These are phyloP conservation scores for Lachnellula hyalina DNA, from an alignment of 2,329 filamentous ascomycete genomes.

Conservation along the genomic window DNA sequence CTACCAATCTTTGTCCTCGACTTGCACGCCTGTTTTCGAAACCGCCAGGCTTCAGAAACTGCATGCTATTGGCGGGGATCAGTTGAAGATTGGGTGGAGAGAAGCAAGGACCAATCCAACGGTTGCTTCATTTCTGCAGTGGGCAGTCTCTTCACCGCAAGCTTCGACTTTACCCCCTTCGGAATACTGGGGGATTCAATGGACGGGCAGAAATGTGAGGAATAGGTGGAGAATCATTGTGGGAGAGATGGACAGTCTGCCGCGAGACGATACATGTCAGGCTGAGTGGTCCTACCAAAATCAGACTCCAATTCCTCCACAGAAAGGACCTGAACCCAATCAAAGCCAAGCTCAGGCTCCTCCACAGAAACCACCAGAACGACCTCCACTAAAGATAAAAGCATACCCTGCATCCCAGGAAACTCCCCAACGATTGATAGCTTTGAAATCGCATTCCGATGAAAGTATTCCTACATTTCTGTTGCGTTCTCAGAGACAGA, in stretches of 20 bases:
- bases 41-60: constrained; percentile 12
- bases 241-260: constrained; percentile 9
- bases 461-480: constrained; percentile 4
- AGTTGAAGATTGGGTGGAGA: constrained; percentile 2
- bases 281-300: too few species aligned
- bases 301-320: background rate
- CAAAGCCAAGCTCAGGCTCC: background rate
- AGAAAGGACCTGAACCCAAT: background rate
- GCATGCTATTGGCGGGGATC: constrained; percentile 3
- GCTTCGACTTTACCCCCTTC: background rate
- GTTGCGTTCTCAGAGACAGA: background rate
- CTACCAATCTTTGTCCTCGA: constrained; percentile 21
- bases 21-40: constrained; percentile 15
- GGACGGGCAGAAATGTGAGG: constrained; percentile 18
- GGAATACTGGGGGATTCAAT: constrained; percentile 17
- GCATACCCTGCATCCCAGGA: background rate
- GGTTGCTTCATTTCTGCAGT: constrained; percentile 11
- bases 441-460: constrained; percentile 10
- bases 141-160: constrained; percentile 10
- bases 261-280: background rate
- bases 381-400: background rate
- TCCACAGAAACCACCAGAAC: constrained; percentile 5
- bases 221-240: constrained; percentile 21
- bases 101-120: background rate
- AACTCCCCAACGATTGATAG: constrained; percentile 10